Base-by-base conservation (phyloP, 371 early-diverging fungal species). In the Encephalitozoon cuniculi region DNA sequence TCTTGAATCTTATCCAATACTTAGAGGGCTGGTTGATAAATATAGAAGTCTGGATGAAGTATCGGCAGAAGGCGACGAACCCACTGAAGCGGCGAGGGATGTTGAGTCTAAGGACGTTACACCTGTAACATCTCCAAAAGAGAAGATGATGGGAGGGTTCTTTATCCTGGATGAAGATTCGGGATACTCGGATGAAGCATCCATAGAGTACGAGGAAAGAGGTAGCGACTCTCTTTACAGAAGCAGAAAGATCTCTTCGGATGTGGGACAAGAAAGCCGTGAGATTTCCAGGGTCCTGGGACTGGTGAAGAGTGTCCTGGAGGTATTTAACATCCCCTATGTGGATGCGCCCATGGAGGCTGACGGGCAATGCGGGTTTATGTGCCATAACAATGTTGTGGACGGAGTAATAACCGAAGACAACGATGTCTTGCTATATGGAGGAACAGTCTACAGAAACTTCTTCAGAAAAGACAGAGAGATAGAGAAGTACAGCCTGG, bases 361-460 rank as follows among this genome's bases (percentile, higher is more conserved):
- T 2, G 98, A 97, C 82, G 89, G 94, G 0, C 95, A 96, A 83
- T 97, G 97, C 80, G 97, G 94, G 0, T 88, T 86, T 68, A 85
- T 97, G 23, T 83, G 87, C 1, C 63, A 79, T 0, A 75, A 86
- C 1, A 82, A 85, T 0, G 86, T 94, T 9, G 93, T 95, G 0
- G 95, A 99, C 78, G 98, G 96, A 0, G 91, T 97, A 43, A 88
- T 97, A 46, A 94, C 97, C 0, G 99, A 97, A 81, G 99, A 97
- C 78, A 92, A 92, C 25, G 99, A 99, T 84, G 92, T 95, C 1
- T 91, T 97, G 75, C 83, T 96, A 28, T 96, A 96, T 88, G 96
- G 96, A 21, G 92, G 89, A 0, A 83, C 85, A 1, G 88, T 97
- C 1, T 96, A 92, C 81, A 92, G 90, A 77, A 92, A 99, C 82